phyloP scores from a whole-genome alignment of 139 green algal species.

The Tetraselmis chui region DNA sequence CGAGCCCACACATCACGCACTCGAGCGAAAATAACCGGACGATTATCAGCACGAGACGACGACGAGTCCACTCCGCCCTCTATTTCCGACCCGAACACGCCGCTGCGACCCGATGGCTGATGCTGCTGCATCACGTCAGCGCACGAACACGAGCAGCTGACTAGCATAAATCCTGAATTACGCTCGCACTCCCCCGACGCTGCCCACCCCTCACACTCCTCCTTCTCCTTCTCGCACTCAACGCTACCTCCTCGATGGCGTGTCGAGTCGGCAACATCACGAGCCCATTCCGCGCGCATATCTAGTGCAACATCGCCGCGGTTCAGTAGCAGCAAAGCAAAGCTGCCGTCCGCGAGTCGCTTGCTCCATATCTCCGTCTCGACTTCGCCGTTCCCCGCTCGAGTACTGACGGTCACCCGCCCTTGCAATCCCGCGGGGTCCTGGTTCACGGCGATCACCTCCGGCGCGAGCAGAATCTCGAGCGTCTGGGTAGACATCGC shows the following conservation, averaged over 20 bases:
- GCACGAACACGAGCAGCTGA: too few species aligned
- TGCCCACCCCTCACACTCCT: constrained; percentile 20
- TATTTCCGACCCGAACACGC: too few species aligned
- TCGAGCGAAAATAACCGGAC: too few species aligned
- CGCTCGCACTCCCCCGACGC: constrained; percentile 26
- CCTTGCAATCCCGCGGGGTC: constrained; percentile 34
- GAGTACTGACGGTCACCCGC: constrained; percentile 10
- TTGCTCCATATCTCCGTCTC: constrained; percentile 32
- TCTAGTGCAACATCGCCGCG: constrained; percentile 3
- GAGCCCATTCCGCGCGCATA: constrained; percentile 5
- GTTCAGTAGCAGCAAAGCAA: constrained; percentile 40
- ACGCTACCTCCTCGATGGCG: background rate
- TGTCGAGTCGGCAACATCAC: constrained; percentile 20
- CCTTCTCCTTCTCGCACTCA: constrained; percentile 15
- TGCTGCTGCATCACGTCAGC: too few species aligned
- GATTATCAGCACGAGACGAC: too few species aligned
- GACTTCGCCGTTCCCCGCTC: background rate
- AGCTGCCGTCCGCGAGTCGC: constrained; percentile 21
- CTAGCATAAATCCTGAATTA: too few species aligned
- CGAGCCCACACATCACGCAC: too few species aligned
- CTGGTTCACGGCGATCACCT: constrained; percentile 36
- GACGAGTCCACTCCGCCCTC: too few species aligned
- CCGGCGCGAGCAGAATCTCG: constrained; percentile 25
- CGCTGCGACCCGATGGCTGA: too few species aligned
- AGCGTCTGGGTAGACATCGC: constrained; percentile 36